Evolutionary conservation across 2,329 filamentous ascomycete genomes (phyloP), one percentile per base, ranked within the genome.

Genomic region (Alternaria sp.): DNA sequence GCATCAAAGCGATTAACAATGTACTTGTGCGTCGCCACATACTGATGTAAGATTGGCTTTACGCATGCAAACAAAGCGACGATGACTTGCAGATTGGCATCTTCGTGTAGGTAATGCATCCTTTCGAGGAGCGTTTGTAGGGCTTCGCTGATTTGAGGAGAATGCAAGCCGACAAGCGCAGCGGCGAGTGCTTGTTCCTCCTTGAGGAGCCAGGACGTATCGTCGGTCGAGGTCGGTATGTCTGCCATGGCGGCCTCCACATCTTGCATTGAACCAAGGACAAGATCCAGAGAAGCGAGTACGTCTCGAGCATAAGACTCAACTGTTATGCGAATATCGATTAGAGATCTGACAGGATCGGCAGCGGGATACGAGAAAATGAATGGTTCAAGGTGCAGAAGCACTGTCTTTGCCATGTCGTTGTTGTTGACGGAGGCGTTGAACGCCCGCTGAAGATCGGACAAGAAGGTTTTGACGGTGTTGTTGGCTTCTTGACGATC

Each of bases 251-350:
- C 81, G 64, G 87, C 87, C 61, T 88, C 87, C 49, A 91, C 85
- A 66, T 90, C 88, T 77, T 97, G 93, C 51, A 97, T 85, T 1
- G 92, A 90, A 37, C 95, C 91, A 2, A 97, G 88, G 26, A 95
- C 87, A 54, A 88, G 87, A 78, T 97, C 92, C 50, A 90, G 87
- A n/a, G 91, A 83, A 1, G 80, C 86, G 41, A 92, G 87, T 2
- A 93, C 79, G 4, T 85, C 82, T 14, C 85, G 80, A 45, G 89
- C 87, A 47, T 94, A 86, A 0, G 80, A 75, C 18, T 84, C 73
- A 6, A 78, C 18, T 6, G 61, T 66, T 25, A 69, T 25, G 20
- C 53, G 63, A 20, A 60, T 11, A 6, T 66, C 51, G 2, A 66
- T 46, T 2, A 64, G 58, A 10, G 54, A 56, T 3, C 20, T 43